Base-by-base conservation (phyloP, 2,329 filamentous ascomycete genomes). In the Verticillium klebahnii region DNA sequence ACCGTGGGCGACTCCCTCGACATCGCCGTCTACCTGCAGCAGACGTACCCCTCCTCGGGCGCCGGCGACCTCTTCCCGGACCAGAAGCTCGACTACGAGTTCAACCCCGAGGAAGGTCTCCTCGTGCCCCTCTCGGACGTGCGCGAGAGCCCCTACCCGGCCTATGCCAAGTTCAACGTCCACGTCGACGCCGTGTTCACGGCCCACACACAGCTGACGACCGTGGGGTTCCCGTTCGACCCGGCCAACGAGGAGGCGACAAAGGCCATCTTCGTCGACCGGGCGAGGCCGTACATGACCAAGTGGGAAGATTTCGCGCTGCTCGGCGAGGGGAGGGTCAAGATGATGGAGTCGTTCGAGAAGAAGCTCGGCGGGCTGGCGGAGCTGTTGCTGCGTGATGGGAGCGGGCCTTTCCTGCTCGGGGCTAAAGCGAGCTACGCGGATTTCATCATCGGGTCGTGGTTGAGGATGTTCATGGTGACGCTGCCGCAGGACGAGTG, bases 1-100 rank as follows among this genome's bases (percentile, higher is more conserved):
- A 58, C 76, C 0, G 61, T 89, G 2, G 87, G 87, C 5, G 87
- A 90, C 72, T 85, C 85, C 2, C 87, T 88, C 68, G 87, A 89
- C 59, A 89, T 89, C 63, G 87, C 87, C 7, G 72, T 81, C 31
- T 83, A 88, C 67, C 76, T 89, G 2, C 80, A 89, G 29, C 72
- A 78, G 1, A 76, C 70, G 0, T 86, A 83, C 60, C 83, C 84
- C 0, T 62, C 71, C 34, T 70, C 77, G 0, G 80, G 80, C 1
- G 74, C 69, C 1, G 77, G 78, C 0, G 70, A 78, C 56, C 75
- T 89, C 2, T 84, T 88, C 66, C 80, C 80, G 0, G 57, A 70
- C 3, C 70, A 72, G 69, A 73, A 56, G 7, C 73, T 84, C 17
- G 77, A 80, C 59, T 83, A 74, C 62, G 63, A 63, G 56, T 78